phyloP scores from a whole-genome alignment of 2,329 filamentous ascomycete genomes.

The Arthrinium puccinioides region DNA sequence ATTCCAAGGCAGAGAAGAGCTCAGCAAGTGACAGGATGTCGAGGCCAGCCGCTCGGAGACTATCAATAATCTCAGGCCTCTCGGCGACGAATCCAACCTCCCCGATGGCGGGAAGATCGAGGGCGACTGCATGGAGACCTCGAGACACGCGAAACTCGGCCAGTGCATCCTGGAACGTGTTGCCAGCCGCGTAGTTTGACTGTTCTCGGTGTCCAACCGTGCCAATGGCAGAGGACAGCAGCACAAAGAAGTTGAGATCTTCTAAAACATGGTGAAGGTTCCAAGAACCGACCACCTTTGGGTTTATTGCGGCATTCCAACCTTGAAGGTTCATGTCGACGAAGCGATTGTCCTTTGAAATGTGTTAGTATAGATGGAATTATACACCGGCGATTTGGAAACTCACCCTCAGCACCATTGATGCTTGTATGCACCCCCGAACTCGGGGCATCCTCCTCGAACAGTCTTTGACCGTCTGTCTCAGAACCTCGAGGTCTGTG shows the following conservation, averaged over 20 bases:
- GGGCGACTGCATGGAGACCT: slow-evolving; percentile 13
- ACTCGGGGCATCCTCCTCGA: slow-evolving; percentile 7
- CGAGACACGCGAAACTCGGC: slow-evolving; percentile 10
- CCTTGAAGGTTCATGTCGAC: background rate
- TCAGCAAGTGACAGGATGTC: slow-evolving; percentile 8
- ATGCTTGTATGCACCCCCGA: slow-evolving; percentile 10
- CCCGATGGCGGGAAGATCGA: slow-evolving; percentile 12
- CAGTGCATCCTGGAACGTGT: slow-evolving; percentile 11
- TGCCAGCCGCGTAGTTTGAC: background rate
- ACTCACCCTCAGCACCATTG: slow-evolving; percentile 15
- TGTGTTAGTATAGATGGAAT: background rate
- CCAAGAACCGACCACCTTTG: slow-evolving; percentile 1
- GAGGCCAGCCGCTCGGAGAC: slow-evolving; percentile 7
- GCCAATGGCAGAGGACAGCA: background rate
- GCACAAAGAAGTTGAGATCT: background rate
- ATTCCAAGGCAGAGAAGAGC: slow-evolving; percentile 15
- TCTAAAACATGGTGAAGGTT: background rate
- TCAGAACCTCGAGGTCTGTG: slow-evolving; percentile 5
- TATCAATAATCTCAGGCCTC: slow-evolving; percentile 12
- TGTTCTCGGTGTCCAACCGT: background rate
- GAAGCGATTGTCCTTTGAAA: background rate
- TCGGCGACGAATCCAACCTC: slow-evolving; percentile 14
- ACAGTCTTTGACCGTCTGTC: slow-evolving; percentile 2
- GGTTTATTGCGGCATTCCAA: background rate
- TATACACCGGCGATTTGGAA: background rate